These are phyloP conservation scores for Phytophthora foliorum DNA, from an alignment of 352 stramenopile species.

Conservation along the genomic window DNA sequence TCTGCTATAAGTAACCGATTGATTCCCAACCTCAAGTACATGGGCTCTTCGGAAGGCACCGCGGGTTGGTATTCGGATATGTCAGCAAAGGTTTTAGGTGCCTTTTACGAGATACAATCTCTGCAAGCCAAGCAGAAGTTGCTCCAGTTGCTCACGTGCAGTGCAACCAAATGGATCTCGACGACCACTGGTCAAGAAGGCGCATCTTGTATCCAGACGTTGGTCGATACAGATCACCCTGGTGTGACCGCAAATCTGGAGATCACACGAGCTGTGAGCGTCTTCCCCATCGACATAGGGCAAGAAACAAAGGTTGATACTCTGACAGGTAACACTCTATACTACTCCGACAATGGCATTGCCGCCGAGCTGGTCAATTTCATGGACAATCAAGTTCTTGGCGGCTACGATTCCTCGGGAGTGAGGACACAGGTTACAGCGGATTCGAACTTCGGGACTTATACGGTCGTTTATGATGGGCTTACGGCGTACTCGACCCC, in stretches of 20 bases:
- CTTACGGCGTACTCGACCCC: slow-evolving; percentile 4
- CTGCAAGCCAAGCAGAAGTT: slow-evolving; percentile 10
- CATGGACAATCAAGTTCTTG: slow-evolving; percentile 22
- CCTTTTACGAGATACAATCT: slow-evolving; percentile 10
- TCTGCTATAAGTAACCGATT: slow-evolving; percentile 1
- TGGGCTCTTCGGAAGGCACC: background rate
- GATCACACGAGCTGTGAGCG: slow-evolving; percentile 11
- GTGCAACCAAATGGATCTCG: slow-evolving; percentile 2
- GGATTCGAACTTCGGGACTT: background rate
- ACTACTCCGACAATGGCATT: slow-evolving; percentile 24
- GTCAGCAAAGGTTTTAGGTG: slow-evolving; percentile 5
- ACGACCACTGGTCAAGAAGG: background rate
- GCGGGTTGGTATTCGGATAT: slow-evolving; percentile 9
- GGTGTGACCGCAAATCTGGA: slow-evolving; percentile 5
- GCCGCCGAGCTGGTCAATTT: slow-evolving; percentile 14
- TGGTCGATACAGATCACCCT: background rate
- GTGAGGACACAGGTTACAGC: slow-evolving; percentile 2
- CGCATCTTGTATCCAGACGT: slow-evolving; percentile 14
- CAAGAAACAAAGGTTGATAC: background rate
- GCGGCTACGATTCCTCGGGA: slow-evolving; percentile 12
- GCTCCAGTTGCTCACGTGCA: slow-evolving; percentile 14
- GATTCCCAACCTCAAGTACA: slow-evolving; percentile 8
- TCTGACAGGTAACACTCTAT: background rate
- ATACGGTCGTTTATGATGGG: slow-evolving; percentile 17
- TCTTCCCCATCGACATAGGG: slow-evolving; percentile 9